Evolutionary conservation across 2,329 filamentous ascomycete species (phyloP), one percentile per base, ranked within the genome.

Genomic region (Ophiocordyceps camponoti-leonardi): DNA sequence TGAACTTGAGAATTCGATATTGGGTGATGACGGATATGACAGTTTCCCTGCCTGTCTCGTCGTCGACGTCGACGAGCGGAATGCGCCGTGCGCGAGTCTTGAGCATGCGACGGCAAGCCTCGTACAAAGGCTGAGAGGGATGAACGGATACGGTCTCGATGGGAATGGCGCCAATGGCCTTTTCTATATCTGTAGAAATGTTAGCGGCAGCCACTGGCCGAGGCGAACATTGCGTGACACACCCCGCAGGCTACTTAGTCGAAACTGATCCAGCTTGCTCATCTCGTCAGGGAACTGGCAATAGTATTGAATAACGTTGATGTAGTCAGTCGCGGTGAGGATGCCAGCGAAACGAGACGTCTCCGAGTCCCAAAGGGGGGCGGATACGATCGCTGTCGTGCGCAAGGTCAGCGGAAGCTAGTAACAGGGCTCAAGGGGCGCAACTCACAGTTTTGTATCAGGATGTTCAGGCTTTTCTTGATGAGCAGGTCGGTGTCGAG

Each of bases 261-360:
- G 81, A 61, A 98, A 95, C 62, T 94, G 85, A 53, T 96, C 92
- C 55, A 98, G 84, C 59, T 90, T 81, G 52, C 81, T 79, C 49
- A 96, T 75, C 48, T 88, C 83, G 53, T 94, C 86, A 2, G 90
- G 92, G 55, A 92, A 93, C 64, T 96, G 88, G 72, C 87, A 95
- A 69, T 98, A 96, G 66, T 98, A 98, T 62, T 96, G 90, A 39
- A 98, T 94, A 47, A 98, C 83, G 58, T 98, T 98, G 67, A 98
- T 93, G 62, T 92, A 98, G 66, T 98, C 92, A 49, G 87, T 94
- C 50, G 87, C 92, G 26, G 92, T 98, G 52, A 98, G 73, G 43
- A 98, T 76, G 37, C 92, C 92, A 39, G 90, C 92, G 63, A 96
- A 98, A 33, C 83, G 86, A 23, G 88, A 94, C 4, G 81, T 85